These are phyloP conservation scores for Microsporum canis DNA, from an alignment of 2,329 filamentous ascomycete genomes.

Conservation along the genomic window DNA sequence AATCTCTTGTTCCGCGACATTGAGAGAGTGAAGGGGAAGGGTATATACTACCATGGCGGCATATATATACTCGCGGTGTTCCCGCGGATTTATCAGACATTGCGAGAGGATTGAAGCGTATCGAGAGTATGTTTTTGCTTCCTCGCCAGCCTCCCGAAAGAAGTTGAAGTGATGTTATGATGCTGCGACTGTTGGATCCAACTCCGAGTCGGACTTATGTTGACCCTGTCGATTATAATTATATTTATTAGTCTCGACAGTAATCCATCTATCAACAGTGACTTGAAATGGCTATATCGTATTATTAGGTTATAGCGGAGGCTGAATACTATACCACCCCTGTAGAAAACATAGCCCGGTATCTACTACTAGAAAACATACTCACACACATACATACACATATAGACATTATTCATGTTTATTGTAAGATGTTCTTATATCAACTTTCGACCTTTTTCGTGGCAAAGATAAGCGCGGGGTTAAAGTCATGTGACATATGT, in stretches of 20 bases:
- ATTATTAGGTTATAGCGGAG: too few species aligned
- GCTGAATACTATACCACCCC: too few species aligned
- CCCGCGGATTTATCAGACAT: slow-evolving; percentile 30
- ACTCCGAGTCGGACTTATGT: too few species aligned
- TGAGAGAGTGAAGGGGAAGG: slow-evolving; percentile 1
- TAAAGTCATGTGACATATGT: background rate
- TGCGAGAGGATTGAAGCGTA: background rate
- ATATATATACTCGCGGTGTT: slow-evolving; percentile 31
- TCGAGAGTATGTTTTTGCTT: background rate
- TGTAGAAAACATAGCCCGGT: too few species aligned
- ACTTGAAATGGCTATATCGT: too few species aligned
- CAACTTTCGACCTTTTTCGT: background rate
- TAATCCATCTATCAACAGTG: too few species aligned
- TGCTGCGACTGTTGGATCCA: too few species aligned
- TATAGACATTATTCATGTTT: too few species aligned
- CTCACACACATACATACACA: too few species aligned
- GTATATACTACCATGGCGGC: slow-evolving; percentile 26
- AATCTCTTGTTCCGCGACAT: background rate
- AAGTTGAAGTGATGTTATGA: background rate
- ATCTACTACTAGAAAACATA: too few species aligned
- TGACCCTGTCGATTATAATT: too few species aligned
- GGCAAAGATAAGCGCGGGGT: background rate
- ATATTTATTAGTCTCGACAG: too few species aligned
- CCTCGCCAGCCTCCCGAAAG: background rate
- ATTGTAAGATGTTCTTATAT: background rate